Evolutionary conservation across 164 flowering plant species (phyloP), one percentile per base, ranked within the genome.

Genomic region (Warburgia ugandensis): DNA sequence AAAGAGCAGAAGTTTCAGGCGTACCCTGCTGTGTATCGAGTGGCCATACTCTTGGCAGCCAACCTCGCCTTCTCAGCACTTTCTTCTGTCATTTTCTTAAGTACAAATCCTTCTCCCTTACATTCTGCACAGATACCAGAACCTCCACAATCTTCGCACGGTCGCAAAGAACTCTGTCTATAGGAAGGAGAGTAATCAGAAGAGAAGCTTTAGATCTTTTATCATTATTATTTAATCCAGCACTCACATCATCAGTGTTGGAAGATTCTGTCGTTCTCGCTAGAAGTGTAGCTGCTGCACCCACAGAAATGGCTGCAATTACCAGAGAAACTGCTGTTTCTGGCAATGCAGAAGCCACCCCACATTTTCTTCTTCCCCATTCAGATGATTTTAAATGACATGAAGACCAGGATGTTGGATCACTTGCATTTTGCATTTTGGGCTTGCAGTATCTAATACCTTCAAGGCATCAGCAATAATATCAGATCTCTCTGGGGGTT

Each of bases 21-120:
- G 16, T 76, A 92, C 95, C 82, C 98, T 36, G 95, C 94, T 20
- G 98, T 92, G 58, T 79, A 92, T 72, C 98, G 76, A 41, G 98
- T 92, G 44, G 98, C 98, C 73, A 64, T 58, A 63, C 83, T 83
- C 66, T 80, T 77, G 28, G 98, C 80, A 25, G 67, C 59, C 68
- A 70, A 2, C 67, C 98, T 81, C 29, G 96, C 98, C 64, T 49
- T 79, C 45, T 83, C 85, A 39, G 96, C 94, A 46, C 67, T 73
- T 60, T 69, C 84, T 0, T 83, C 91, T n/a, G 90, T 73, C 19
- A 81, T 45, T 67, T 63, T 85, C 72, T 81, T 85, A 5, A 83
- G 81, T 56, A 85, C 80, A 68, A 85, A 92, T 0, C 96, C 98
- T 68, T 92, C 96, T 22, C 96, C 98, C 5, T 77, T 92, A 73